A percentile compares a stretch with the other conserved stretches of the same genome.
Evolutionary conservation across 805 yeast species (phyloP).

Genomic region (Nakazawaea peltata): DNA sequence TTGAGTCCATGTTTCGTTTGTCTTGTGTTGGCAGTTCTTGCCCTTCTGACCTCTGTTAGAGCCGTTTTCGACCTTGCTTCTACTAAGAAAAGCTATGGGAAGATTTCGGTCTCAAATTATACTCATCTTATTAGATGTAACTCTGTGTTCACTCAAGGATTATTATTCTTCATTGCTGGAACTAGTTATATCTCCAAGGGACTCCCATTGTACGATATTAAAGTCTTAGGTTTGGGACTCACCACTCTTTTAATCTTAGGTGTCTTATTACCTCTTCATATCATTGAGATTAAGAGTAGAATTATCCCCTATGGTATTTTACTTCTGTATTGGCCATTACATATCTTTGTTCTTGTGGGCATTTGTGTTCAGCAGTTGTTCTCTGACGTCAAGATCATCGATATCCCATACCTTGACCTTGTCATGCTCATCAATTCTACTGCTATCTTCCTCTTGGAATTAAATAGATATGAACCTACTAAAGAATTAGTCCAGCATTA

Average conservation of each 20-base stretch:
- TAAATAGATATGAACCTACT: conserved; percentile 29
- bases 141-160: conserved; percentile 8
- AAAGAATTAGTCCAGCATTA: conserved; percentile 26
- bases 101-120: conserved; percentile 5
- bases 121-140: conserved; percentile 6
- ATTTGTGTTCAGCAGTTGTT: conserved; percentile 7
- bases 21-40: conserved; percentile 6
- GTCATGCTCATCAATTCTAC: conserved; percentile 22
- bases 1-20: conserved; percentile 24
- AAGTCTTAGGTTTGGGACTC: conserved; percentile 10
- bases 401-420: conserved; percentile 28
- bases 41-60: conserved; percentile 10
- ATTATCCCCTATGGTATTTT: conserved; percentile 30
- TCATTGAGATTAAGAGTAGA: conserved; percentile 32
- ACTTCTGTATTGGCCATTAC: conserved; percentile 32
- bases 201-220: conserved; percentile 1
- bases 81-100: conserved; percentile 10
- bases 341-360: conserved; percentile 10
- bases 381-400: conserved; percentile 11
- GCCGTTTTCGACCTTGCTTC: conserved; percentile 17
- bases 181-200: too few species aligned
- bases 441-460: conserved; percentile 29
- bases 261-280: conserved; percentile 33
- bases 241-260: conserved; percentile 12
- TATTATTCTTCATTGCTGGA: conserved; percentile 6